Base-by-base conservation (phyloP, 1,139 yeast species). In the Yamadazyma siamensis region DNA sequence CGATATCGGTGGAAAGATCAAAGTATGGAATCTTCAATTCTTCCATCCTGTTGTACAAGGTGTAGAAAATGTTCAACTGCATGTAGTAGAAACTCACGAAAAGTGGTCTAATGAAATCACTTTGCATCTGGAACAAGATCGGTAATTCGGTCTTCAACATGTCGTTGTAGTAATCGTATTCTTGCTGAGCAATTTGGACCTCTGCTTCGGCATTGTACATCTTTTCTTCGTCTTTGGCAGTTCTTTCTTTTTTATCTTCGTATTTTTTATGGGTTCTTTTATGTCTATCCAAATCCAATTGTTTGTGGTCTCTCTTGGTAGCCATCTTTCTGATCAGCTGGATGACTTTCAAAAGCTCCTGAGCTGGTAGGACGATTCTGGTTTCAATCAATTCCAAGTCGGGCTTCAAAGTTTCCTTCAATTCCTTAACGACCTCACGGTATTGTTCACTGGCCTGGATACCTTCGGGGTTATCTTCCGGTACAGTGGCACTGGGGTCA, bases 21-120 rank as follows among this genome's bases (percentile, higher is more conserved):
- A 91, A 91, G 62, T 91, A 89, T 10, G 97, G 96, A 43, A 91
- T 91, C 65, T 91, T 88, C 83, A 89, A 80, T 56, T 87, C 95
- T 60, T 89, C 95, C 87, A 91, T 86, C 47, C 85, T 75, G 50
- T 74, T 82, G 66, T 85, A 89, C 41, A 91, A 67, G 0, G 96
- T 88, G 69, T 91, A 91, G 61, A 88, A 91, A 38, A 91, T 87
- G 66, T 91, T 91, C 65, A 91, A 75, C 65, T 91, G 99, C 97
- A 94, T 91, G 70, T 80, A 91, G 65, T 91, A 91, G 59, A 91
- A 81, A 37, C 94, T 81, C 47, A 89, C 94, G 63, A 91, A 94
- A 50, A 91, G 67, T 9, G 98, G 98, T 51, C 78, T 80, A 54
- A 91, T 89, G 55, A 91, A 87, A 48, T 88, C 94, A 7, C 88